Evolutionary conservation across 352 stramenopile species (phyloP).

Genomic region (Phytopythium kandeliae): DNA sequence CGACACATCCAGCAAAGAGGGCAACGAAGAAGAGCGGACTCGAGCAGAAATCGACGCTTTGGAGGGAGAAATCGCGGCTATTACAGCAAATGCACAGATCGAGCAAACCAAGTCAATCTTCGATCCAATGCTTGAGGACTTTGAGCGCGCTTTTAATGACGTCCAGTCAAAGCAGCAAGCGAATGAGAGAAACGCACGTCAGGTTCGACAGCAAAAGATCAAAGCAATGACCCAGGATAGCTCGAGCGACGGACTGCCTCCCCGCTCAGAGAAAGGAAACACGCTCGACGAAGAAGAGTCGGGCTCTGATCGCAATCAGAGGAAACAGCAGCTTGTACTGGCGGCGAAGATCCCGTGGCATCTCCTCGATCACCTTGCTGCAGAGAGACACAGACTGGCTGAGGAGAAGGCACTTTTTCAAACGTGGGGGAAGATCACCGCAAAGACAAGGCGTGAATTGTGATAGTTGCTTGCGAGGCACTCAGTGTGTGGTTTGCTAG

Average conservation of each 20-base stretch:
- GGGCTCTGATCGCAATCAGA: conserved; percentile 18
- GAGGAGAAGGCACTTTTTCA: conserved; percentile 62
- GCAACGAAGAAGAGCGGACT: conserved; percentile 15
- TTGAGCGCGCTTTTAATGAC: conserved; percentile 35
- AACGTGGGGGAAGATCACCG: conserved; percentile 31
- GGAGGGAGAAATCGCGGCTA: background rate
- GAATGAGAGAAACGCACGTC: conserved; percentile 10
- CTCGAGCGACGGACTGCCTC: background rate
- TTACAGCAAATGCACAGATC: conserved; percentile 27
- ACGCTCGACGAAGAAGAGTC: background rate
- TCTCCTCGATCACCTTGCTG: conserved; percentile 55
- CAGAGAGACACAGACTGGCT: conserved; percentile 35
- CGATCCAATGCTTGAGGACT: conserved; percentile 49
- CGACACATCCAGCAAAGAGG: conserved; percentile 7
- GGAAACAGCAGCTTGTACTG: conserved; percentile 22
- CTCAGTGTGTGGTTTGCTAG: too few species aligned
- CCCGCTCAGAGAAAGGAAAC: background rate
- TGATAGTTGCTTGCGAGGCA: background rate
- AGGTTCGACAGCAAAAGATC: background rate
- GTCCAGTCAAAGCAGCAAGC: conserved; percentile 30
- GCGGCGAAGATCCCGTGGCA: conserved; percentile 64
- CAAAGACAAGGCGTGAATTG: conserved; percentile 8
- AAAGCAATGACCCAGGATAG: background rate
- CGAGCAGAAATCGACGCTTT: conserved; percentile 5
- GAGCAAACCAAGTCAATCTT: conserved; percentile 62